Evolutionary conservation across 805 yeast genomes (phyloP).

Genomic region (Candida gorgasii): DNA sequence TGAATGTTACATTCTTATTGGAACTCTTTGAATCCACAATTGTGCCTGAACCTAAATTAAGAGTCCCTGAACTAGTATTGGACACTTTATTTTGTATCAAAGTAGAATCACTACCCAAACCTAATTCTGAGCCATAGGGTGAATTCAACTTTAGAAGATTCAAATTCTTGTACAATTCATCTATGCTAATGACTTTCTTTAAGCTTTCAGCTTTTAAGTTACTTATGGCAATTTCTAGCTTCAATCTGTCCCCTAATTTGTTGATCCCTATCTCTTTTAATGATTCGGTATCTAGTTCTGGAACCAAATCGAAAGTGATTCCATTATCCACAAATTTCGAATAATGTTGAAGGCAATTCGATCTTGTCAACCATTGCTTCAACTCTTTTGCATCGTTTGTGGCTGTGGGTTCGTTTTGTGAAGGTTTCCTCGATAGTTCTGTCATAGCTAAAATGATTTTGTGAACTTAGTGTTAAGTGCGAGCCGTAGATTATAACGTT

Average conservation of each 20-base stretch:
- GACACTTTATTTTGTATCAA: slow-evolving; percentile 12
- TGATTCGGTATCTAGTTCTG: slow-evolving; percentile 62
- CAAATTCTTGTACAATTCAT: slow-evolving; percentile 23
- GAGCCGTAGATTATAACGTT: not conserved
- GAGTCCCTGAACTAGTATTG: slow-evolving; percentile 6
- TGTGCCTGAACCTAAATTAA: slow-evolving; percentile 8
- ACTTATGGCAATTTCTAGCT: slow-evolving; percentile 60
- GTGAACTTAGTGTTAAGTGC: too few species aligned
- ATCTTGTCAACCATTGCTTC: slow-evolving; percentile 37
- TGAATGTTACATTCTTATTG: slow-evolving; percentile 57
- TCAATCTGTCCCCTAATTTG: slow-evolving; percentile 83
- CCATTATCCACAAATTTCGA: slow-evolving; percentile 47
- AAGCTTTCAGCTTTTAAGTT: slow-evolving; percentile 40
- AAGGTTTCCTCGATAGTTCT: slow-evolving; percentile 3
- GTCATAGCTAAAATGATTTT: not conserved
- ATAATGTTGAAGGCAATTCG: slow-evolving; percentile 36
- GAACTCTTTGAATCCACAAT: slow-evolving; percentile 19
- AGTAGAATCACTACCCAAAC: slow-evolving; percentile 12
- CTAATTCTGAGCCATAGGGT: slow-evolving; percentile 6
- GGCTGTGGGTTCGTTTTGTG: slow-evolving; percentile 1
- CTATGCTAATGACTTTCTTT: slow-evolving; percentile 21
- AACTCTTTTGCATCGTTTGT: slow-evolving; percentile 21
- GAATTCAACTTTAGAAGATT: slow-evolving; percentile 11
- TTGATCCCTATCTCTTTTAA: slow-evolving; percentile 70
- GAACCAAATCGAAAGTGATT: slow-evolving; percentile 55